Evolutionary conservation across 306 rosid genomes (phyloP).

Genomic region (Acacia melanoxylon): DNA sequence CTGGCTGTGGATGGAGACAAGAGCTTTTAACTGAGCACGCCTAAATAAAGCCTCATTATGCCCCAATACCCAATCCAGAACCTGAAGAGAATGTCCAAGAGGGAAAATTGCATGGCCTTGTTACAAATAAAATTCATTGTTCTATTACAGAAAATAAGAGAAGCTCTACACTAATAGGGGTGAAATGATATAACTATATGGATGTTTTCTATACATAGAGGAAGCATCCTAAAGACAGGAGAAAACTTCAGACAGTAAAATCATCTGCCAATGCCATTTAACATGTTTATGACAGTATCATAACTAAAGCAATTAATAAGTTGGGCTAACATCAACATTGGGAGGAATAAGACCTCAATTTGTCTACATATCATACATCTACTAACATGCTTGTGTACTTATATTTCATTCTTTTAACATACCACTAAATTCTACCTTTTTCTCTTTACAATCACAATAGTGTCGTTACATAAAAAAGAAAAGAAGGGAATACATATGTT

Average conservation of each 20-base stretch:
- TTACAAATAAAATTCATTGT: not conserved
- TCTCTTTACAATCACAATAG: conserved; percentile 13
- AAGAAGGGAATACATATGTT: conserved; percentile 5
- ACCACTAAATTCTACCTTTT: not conserved
- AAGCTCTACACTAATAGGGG: no score
- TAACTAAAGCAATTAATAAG: not conserved
- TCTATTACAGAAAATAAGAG: no score
- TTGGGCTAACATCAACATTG: not conserved
- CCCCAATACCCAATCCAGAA: conserved; percentile 77
- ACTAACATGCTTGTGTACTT: not conserved
- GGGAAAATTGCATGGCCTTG: conserved; percentile 7
- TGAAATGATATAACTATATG: not conserved
- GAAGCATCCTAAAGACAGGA: not conserved
- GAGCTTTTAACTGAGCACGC: conserved; percentile 93
- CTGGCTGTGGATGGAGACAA: conserved; percentile 85
- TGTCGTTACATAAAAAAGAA: not conserved
- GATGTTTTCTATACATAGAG: not conserved
- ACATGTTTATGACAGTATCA: not conserved
- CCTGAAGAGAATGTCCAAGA: conserved; percentile 47
- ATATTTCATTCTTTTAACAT: conserved; percentile 16
- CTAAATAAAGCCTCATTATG: conserved; percentile 91
- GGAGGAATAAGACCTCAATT: conserved; percentile 8
- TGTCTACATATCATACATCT: not conserved
- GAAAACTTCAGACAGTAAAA: not conserved
- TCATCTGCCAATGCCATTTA: not conserved